phyloP scores from a whole-genome alignment of 2,329 filamentous ascomycete genomes.

The Aspergillus sp. region DNA sequence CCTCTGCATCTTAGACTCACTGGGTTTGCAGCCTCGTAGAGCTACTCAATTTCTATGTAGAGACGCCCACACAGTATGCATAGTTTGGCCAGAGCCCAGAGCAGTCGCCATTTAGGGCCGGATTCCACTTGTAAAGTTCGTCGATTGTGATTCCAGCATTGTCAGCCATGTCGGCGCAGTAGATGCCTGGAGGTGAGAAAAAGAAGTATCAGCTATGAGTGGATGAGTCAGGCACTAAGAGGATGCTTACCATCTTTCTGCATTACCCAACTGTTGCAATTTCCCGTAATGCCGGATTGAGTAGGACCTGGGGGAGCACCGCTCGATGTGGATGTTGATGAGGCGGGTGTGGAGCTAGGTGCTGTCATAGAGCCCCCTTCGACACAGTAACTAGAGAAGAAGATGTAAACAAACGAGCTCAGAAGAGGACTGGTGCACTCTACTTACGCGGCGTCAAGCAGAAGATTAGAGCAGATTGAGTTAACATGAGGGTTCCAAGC shows the following conservation, averaged over 20 bases:
- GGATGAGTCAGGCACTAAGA: too few species aligned
- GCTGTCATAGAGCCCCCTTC: not conserved
- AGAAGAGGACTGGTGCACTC: not conserved
- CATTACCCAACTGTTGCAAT: not conserved
- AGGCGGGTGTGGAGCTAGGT: not conserved
- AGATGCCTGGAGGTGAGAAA: not conserved
- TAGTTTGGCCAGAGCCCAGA: not conserved
- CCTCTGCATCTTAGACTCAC: too few species aligned
- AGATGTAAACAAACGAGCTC: not conserved
- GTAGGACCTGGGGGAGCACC: not conserved
- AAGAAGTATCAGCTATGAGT: not conserved
- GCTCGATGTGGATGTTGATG: not conserved
- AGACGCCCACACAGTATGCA: constrained; percentile 1
- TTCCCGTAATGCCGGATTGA: not conserved
- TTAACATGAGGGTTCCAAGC: constrained; percentile 1
- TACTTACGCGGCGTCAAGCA: not conserved
- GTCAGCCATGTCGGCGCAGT: not conserved
- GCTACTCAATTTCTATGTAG: too few species aligned
- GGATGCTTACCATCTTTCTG: not conserved
- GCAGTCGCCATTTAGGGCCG: not conserved
- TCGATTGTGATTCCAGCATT: not conserved
- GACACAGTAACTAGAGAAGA: too few species aligned
- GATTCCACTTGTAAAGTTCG: constrained; percentile 1
- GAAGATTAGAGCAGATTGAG: not conserved
- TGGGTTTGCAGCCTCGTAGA: too few species aligned